A percentile compares a stretch with the other conserved stretches of the same genome.
Conservation (phyloP, 768 basidiomycete species). For the Glaciozyma martinii region DNA sequence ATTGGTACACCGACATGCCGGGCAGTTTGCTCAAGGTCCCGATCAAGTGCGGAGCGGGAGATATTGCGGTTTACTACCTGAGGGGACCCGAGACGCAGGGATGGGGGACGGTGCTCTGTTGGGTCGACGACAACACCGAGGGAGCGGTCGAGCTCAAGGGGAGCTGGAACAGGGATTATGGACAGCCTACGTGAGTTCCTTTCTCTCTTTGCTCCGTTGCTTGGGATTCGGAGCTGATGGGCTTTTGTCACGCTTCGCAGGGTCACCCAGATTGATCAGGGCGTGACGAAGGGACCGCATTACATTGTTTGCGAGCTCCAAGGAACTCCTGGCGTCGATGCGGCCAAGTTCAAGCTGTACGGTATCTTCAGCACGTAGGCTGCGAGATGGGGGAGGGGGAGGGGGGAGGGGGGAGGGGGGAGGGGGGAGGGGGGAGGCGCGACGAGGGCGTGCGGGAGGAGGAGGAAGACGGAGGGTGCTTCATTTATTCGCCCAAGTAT, state of each 20-base stretch:
- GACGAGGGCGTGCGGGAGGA: too few relatives aligned
- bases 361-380: slow-evolving; percentile 41
- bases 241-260: slow-evolving; percentile 43
- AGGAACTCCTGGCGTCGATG: slow-evolving; percentile 74
- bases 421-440: too few relatives aligned
- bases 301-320: slow-evolving; percentile 81
- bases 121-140: slow-evolving; percentile 90
- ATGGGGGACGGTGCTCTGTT: slow-evolving; percentile 70
- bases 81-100: slow-evolving; percentile 54
- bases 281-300: slow-evolving; percentile 78
- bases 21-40: slow-evolving; percentile 74
- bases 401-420: too few relatives aligned
- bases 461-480: too few relatives aligned
- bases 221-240: neutral
- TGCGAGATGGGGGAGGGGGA: too few relatives aligned
- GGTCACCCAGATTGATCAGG: slow-evolving; percentile 74
- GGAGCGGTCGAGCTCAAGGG: slow-evolving; percentile 74
- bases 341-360: slow-evolving; percentile 78
- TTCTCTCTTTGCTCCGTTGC: neutral
- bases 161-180: slow-evolving; percentile 48
- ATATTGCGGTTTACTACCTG: slow-evolving; percentile 84
- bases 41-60: slow-evolving; percentile 74
- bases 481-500: too few relatives aligned
- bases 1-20: slow-evolving; percentile 85
- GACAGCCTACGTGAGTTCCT: slow-evolving; percentile 57